These are phyloP conservation scores for Phallus indusiatus DNA, from an alignment of 768 basidiomycete species.

Conservation along the genomic window DNA sequence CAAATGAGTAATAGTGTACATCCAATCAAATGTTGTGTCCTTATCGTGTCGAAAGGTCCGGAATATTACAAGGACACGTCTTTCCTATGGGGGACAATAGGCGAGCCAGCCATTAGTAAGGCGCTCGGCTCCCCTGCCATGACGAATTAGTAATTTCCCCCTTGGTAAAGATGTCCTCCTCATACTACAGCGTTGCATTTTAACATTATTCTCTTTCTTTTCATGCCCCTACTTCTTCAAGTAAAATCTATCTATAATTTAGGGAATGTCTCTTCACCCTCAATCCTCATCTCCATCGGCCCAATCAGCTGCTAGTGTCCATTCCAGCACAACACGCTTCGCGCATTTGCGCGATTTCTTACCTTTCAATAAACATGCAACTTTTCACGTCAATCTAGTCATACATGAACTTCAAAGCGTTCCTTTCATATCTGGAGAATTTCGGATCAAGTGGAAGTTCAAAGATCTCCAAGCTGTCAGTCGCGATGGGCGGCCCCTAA, in stretches of 20 bases:
- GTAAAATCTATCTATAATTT: background rate
- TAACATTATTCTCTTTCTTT: background rate
- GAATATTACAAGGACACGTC: too few species aligned
- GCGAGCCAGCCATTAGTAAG: background rate
- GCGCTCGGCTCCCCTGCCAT: background rate
- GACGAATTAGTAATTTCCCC: background rate
- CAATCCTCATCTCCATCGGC: background rate
- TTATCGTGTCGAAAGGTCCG: too few species aligned
- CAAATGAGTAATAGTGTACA: too few species aligned
- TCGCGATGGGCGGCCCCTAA: constrained; percentile 27
- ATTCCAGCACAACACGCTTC: background rate
- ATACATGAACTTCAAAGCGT: constrained; percentile 65
- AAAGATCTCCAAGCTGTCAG: constrained; percentile 38
- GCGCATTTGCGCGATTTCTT: constrained; percentile 15
- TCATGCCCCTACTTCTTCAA: background rate
- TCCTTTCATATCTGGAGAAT: constrained; percentile 62
- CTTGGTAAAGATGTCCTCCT: background rate
- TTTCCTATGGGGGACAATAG: too few species aligned
- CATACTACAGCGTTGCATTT: background rate
- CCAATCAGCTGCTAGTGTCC: background rate
- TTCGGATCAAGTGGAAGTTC: constrained; percentile 64
- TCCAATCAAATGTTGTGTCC: too few species aligned
- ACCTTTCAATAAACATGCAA: constrained; percentile 49
- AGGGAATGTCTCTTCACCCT: background rate
- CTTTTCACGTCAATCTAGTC: constrained; percentile 50